Base-by-base conservation (phyloP, 345 rosid genomes). In the Linum tenue region DNA sequence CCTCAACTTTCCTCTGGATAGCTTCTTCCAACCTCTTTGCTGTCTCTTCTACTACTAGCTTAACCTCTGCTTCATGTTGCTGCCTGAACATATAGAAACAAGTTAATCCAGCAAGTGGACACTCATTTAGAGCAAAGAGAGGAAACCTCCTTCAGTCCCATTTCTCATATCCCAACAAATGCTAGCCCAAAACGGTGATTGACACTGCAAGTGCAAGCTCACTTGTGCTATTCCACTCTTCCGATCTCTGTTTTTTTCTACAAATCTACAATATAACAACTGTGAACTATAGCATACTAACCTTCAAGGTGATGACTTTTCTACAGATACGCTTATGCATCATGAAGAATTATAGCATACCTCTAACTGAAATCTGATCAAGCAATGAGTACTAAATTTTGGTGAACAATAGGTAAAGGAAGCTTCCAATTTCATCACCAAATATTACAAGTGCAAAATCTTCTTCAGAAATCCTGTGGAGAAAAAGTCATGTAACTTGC, bases 21-120 rank as follows among this genome's bases (percentile, higher is more conserved):
- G 86, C 89, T 76, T 84, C 91, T 77, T 86, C 97, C 65, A 90
- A 85, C 68, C 97, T 82, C 71, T 80, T 94, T 40, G 80, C 74
- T 64, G 97, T 94, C 78, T 94, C 99, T 78, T 94, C 99, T 81
- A 88, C 92, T 55, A 94, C 80, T 41, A 94, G 81, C 73, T 88
- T 90, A 64, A 85, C 55, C 74, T 94, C 99, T 6, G 95, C 97
- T 78, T 94, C 96, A 67, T 63, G 84, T 64, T 94, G 99, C 64
- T 89, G 89, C 97, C 99, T 94, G 88, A 79, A 62, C 16, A 62
- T 38, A 82, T 39, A 11, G 35, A 56, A 59, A 62, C 68, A 74
- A 77, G 78, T 79, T 70, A 76, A 72, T 68, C 68, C 51, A 66
- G 68, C 74, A 82, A 78, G 62, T 55, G 66, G 75, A 35, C 59